These are phyloP conservation scores for Magnaporthiopsis rhizophila DNA, from an alignment of 2,329 filamentous ascomycete genomes.

Conservation along the genomic window DNA sequence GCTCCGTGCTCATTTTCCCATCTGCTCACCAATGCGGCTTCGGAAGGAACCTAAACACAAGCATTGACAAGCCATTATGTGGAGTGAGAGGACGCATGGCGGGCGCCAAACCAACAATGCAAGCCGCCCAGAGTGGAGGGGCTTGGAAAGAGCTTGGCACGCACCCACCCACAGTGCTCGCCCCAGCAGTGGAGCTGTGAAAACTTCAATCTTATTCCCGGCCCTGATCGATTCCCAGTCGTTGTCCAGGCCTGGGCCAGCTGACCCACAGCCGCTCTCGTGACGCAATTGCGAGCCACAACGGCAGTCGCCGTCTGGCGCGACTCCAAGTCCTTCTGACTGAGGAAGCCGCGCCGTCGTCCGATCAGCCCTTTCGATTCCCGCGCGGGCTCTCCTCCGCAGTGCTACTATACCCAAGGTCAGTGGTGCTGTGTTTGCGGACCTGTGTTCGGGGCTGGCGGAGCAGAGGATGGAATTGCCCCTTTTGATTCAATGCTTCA, in stretches of 20 bases:
- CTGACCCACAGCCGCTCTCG: neutral
- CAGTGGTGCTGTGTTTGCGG: neutral
- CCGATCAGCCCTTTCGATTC: neutral
- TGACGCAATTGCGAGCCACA: neutral
- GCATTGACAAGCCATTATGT: neutral
- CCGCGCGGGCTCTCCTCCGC: neutral
- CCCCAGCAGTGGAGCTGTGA: neutral
- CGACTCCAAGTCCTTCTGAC: neutral
- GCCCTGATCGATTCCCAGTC: neutral
- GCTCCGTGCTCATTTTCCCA: too few relatives aligned
- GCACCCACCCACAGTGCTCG: neutral
- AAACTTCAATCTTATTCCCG: neutral
- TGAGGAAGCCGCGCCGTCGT: neutral
- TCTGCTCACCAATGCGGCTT: neutral
- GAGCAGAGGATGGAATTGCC: neutral
- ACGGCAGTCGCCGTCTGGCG: neutral
- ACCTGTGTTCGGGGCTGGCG: too few relatives aligned
- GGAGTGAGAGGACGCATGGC: neutral
- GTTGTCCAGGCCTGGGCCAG: neutral
- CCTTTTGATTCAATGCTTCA: neutral
- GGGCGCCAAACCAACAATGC: neutral
- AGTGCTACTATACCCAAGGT: neutral
- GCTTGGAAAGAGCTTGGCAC: neutral
- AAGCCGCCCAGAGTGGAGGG: neutral
- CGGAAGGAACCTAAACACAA: neutral